These are phyloP conservation scores for Diutina neorugosa DNA, from an alignment of 1,139 yeast species.

Conservation along the genomic window DNA sequence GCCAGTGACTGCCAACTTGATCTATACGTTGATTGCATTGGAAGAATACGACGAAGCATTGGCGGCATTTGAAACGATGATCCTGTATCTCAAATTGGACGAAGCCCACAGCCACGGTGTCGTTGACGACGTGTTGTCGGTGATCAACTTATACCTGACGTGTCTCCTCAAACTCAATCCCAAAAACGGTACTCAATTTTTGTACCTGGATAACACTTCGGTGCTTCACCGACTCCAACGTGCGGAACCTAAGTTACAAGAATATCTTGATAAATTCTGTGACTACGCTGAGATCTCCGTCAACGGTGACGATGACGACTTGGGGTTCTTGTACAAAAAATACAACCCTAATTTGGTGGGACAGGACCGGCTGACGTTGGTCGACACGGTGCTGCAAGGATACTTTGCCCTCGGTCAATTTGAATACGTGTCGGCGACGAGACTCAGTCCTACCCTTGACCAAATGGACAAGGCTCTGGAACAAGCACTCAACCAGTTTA, in stretches of 20 bases:
- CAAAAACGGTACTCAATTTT: neutral
- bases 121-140: slow-evolving; percentile 21
- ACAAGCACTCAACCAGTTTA: slow-evolving; percentile 17
- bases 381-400: slow-evolving; percentile 22
- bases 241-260: slow-evolving; percentile 9
- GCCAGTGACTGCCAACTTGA: slow-evolving; percentile 20
- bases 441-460: slow-evolving; percentile 17
- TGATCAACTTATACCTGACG: slow-evolving; percentile 25
- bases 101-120: slow-evolving; percentile 22
- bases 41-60: slow-evolving; percentile 33
- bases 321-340: slow-evolving; percentile 27
- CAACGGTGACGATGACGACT: slow-evolving; percentile 20
- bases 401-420: slow-evolving; percentile 30
- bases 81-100: slow-evolving; percentile 22
- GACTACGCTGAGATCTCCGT: slow-evolving; percentile 5
- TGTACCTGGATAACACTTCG: neutral
- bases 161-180: slow-evolving; percentile 30
- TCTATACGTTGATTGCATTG: slow-evolving; percentile 23
- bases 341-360: slow-evolving; percentile 24
- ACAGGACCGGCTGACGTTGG: slow-evolving; percentile 17
- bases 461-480: slow-evolving; percentile 10
- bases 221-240: neutral
- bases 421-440: slow-evolving; percentile 18
- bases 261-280: slow-evolving; percentile 16
- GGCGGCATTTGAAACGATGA: slow-evolving; percentile 29